These are phyloP conservation scores for Dittrichia graveolens DNA, from an alignment of 129 eudicot species.

Conservation along the genomic window DNA sequence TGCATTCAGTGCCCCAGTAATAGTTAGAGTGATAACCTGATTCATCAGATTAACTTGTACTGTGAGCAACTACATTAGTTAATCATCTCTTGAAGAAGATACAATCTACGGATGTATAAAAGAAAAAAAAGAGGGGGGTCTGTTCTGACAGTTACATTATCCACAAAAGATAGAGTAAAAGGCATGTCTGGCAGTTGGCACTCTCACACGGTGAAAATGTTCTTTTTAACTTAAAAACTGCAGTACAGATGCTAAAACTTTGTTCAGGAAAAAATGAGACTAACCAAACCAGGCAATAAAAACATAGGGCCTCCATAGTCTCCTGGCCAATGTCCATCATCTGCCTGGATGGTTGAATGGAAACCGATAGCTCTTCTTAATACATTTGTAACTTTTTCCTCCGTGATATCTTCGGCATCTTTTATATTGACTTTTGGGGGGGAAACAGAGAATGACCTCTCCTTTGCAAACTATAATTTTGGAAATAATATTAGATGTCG, in stretches of 20 bases:
- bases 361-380: slow-evolving; percentile 77
- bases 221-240: slow-evolving; percentile 14
- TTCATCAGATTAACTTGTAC: slow-evolving; percentile 31
- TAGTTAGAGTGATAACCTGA: slow-evolving; percentile 76
- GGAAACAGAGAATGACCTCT: slow-evolving; percentile 44
- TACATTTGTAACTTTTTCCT: slow-evolving; percentile 56
- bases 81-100: slow-evolving; percentile 15
- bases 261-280: slow-evolving; percentile 19
- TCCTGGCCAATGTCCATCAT: slow-evolving; percentile 98
- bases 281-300: slow-evolving; percentile 89
- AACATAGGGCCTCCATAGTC: slow-evolving; percentile 98
- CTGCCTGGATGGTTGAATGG: slow-evolving; percentile 87
- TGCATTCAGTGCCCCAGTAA: slow-evolving; percentile 88
- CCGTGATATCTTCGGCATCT: slow-evolving; percentile 71
- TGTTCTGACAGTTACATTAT: too few relatives aligned
- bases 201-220: background rate
- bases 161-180: too few relatives aligned
- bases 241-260: slow-evolving; percentile 7
- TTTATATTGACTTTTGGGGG: slow-evolving; percentile 76
- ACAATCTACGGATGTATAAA: background rate
- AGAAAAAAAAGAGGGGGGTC: too few relatives aligned
- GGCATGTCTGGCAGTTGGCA: slow-evolving; percentile 1
- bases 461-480: slow-evolving; percentile 65
- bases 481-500: slow-evolving; percentile 23
- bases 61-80: slow-evolving; percentile 25